These are phyloP conservation scores for Saussurea involucrata DNA, from an alignment of 129 eudicot species.

Conservation along the genomic window DNA sequence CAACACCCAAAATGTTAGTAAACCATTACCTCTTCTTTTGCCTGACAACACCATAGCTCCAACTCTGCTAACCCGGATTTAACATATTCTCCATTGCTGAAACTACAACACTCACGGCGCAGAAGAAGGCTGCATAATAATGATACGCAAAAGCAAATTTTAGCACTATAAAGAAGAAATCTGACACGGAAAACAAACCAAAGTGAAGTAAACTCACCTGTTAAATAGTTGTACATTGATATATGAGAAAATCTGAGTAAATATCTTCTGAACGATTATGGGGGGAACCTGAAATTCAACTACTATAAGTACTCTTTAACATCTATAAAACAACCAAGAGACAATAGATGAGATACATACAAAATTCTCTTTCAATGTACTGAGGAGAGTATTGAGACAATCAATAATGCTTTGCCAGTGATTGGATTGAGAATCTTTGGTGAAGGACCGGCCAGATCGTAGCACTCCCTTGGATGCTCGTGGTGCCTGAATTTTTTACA, in stretches of 20 bases:
- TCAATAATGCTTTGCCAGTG: constrained; percentile 93
- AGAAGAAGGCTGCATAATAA: constrained; percentile 66
- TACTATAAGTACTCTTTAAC: constrained; percentile 21
- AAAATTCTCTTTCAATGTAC: constrained; percentile 76
- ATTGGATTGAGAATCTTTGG: constrained; percentile 67
- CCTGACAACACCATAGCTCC: constrained; percentile 87
- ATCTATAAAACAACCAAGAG: not conserved
- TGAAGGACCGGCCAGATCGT: constrained; percentile 86
- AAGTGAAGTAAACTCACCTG: constrained; percentile 45
- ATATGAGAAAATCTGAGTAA: constrained; percentile 70
- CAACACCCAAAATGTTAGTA: not conserved
- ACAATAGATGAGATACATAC: constrained; percentile 34
- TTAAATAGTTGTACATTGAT: constrained; percentile 90
- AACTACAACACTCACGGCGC: constrained; percentile 97
- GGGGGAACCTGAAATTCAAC: constrained; percentile 71
- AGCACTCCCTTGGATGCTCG: constrained; percentile 82
- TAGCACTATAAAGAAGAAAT: constrained; percentile 24
- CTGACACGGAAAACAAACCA: constrained; percentile 26
- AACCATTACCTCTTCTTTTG: constrained; percentile 81
- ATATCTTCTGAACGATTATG: constrained; percentile 85
- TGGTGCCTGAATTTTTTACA: constrained; percentile 61
- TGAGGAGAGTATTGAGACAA: constrained; percentile 70
- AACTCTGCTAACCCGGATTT: constrained; percentile 92
- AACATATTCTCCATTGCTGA: constrained; percentile 90
- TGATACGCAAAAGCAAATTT: not conserved